Evolutionary conservation across 202 grass and related monocot genomes (phyloP).

Genomic region (Setaria viridis): DNA sequence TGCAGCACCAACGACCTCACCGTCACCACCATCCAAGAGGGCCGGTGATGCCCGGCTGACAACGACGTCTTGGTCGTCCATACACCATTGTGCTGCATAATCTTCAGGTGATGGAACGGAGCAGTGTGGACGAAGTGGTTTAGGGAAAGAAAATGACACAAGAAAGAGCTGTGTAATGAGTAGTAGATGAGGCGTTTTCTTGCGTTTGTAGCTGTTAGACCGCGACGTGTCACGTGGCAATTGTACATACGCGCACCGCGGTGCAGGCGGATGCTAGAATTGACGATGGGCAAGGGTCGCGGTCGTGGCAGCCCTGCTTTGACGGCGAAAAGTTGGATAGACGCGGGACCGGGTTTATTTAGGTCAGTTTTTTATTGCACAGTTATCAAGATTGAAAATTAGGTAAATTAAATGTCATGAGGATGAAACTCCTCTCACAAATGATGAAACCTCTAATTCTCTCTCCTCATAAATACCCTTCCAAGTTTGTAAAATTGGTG

Average conservation of each 20-base stretch:
- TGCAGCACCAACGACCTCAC: slow-evolving; percentile 55
- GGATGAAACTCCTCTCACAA: too few species aligned
- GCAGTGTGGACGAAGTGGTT: too few species aligned
- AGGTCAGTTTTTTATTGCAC: too few species aligned
- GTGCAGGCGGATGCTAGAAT: background rate
- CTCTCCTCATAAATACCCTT: too few species aligned
- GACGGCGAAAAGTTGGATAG: background rate
- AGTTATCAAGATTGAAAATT: too few species aligned
- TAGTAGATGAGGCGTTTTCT: background rate
- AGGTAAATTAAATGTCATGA: too few species aligned
- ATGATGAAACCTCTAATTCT: too few species aligned
- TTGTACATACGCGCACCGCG: background rate
- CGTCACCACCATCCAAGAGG: slow-evolving; percentile 49
- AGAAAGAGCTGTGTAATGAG: background rate
- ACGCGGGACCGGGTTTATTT: too few species aligned
- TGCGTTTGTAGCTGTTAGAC: background rate
- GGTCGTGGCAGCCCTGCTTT: background rate
- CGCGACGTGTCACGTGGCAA: background rate
- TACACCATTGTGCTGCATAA: background rate
- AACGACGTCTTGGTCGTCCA: too few species aligned
- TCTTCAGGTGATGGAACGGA: background rate
- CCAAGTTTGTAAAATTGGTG: too few species aligned
- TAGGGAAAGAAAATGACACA: too few species aligned
- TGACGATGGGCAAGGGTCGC: background rate
- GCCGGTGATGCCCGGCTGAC: slow-evolving; percentile 11